Evolutionary conservation across 23 red algal species (phyloP), one percentile per base, ranked within the genome.

Genomic region (Gracilaria domingensis): DNA sequence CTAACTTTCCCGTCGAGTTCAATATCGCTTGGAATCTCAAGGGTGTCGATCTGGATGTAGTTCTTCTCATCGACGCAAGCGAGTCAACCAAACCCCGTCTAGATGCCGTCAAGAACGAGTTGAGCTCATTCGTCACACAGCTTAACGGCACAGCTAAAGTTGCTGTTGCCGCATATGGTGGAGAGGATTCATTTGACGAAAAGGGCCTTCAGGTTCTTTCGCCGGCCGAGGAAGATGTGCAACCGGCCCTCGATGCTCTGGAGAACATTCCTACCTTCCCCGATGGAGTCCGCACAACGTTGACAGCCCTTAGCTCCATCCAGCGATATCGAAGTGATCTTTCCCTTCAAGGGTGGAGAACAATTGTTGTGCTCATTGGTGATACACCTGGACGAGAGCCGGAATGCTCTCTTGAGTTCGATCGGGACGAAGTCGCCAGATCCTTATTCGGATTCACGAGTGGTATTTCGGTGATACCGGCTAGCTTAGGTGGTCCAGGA

Each of bases 1-100:
- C 69, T 33, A 40, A 75, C 25, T 45, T 21, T n/a, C 69, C 69
- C 13, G 69, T 75, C 14, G 69, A 75, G 36, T 75, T 75, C 37
- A 30, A 75, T 47, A 35, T 75, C 13, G 33, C 69, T 23, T 9
- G 42, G 1, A 45, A 45, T 45, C 11, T 45, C 5, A 45, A 45
- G 42, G 42, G 42, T 45, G 11, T 45, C 11, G 42, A 4, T 45
- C 42, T 45, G 42, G 42, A 7, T 11, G 42, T 45, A 45, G 5
- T 45, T 45, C 42, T 45, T 45, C 42, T 45, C 11, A 45, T 45
- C 42, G 42, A 45, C 42, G 42, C 42, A 45, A 45, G 42, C 11
- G 42, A 45, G 42, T 45, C 42, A 11, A 45, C 42, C 4, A 45
- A 45, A 45, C 42, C 42, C 42, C 42, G 42, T 45, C 42, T 45